Base-by-base conservation (phyloP, 345 rosid species). In the Linum tenue region DNA sequence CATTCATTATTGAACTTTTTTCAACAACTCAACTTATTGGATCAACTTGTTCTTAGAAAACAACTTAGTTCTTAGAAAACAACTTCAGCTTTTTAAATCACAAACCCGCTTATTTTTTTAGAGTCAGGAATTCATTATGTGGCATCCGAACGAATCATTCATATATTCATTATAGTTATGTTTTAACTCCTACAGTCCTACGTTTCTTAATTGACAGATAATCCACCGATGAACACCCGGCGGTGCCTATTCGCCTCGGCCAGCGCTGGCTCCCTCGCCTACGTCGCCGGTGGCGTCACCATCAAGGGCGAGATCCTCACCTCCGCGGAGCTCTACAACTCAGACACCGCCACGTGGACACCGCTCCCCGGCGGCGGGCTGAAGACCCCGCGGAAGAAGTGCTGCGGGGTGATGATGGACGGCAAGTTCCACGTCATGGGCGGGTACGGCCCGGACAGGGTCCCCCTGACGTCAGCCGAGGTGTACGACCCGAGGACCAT, bases 221-320 rank as follows among this genome's bases (percentile, higher is more conserved):
- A 22, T 22, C 31, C 64, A 67, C 48, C 12, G 60, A 80, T 77
- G 81, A 75, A 85, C 64, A 67, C 77, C 39, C 86, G 94, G 1
- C 78, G 98, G 60, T 89, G 90, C 70, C 75, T 92, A 76, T 92
- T 92, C 60, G 98, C 79, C 5, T 86, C 96, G 0, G 91, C 88
- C 43, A 84, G 87, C 63, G 68, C 79, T 0, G 91, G 96, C 2
- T 82, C 77, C 64, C 84, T 82, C 2, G 90, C 84, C 17, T 83
- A 89, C 73, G 22, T 92, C 38, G 98, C 97, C 1, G 96, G 98
- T 5, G 97, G 98, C 12, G 86, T 88, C 57, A 88, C 85, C 72
- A 58, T 76, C 7, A 2, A 1, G 12, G 96, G 97, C 67, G 75
- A 79, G 43, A 22, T 82, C 72, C 72, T 85, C 65, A 79, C 72